Conservation (phyloP, 169 alveolate species). For the Pseudocohnilembus persalinus region DNA sequence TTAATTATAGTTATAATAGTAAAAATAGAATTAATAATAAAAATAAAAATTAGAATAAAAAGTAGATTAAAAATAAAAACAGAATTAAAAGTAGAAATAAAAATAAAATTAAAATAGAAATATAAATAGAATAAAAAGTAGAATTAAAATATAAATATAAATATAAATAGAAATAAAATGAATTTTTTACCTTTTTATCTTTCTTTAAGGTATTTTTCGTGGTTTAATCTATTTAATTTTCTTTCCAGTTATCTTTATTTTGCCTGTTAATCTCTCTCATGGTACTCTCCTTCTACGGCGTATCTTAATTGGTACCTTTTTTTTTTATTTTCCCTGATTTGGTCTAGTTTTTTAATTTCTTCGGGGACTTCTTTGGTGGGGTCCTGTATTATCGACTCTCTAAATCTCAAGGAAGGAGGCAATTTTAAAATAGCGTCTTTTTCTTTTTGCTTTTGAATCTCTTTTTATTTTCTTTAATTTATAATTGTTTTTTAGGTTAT, state of each 20-base stretch:
- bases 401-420: conserved; percentile 31
- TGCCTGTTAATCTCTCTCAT: conserved; percentile 28
- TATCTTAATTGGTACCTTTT: conserved; percentile 37
- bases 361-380: conserved; percentile 14
- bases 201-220: conserved; percentile 19
- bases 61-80: too few relatives aligned
- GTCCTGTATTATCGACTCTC: conserved; percentile 19
- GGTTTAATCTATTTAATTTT: conserved; percentile 5
- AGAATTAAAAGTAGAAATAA: too few relatives aligned
- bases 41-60: too few relatives aligned
- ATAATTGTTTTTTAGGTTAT: too few relatives aligned
- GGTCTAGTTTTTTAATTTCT: conserved; percentile 15
- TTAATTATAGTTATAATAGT: too few relatives aligned
- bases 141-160: too few relatives aligned
- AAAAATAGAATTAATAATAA: too few relatives aligned
- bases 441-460: conserved; percentile 18
- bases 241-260: conserved; percentile 16
- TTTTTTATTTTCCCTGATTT: conserved; percentile 38
- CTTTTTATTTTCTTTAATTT: not conserved
- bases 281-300: conserved; percentile 44
- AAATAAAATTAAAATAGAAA: too few relatives aligned
- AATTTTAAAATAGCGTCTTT: conserved; percentile 22
- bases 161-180: too few relatives aligned
- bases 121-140: too few relatives aligned
- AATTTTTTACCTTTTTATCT: conserved; percentile 15